phyloP scores from a whole-genome alignment of 2,329 filamentous ascomycete genomes.

The Rasamsonia emersonii region DNA sequence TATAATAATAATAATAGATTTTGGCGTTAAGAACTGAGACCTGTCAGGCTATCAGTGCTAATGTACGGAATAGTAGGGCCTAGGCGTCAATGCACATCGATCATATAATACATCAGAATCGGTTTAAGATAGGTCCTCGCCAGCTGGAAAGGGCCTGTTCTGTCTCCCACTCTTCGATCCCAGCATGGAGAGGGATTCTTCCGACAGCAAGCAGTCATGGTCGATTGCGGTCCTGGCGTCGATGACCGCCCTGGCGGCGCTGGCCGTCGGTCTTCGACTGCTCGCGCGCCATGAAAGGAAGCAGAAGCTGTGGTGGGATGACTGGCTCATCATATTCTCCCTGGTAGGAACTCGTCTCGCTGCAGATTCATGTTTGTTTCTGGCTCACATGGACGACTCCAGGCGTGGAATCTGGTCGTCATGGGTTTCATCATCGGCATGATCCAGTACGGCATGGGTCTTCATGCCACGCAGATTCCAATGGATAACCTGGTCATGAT shows the following conservation, averaged over 20 bases:
- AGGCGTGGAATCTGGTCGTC: conserved; percentile 22
- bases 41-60: too few relatives aligned
- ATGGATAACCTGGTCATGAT: conserved; percentile 21
- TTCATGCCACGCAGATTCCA: conserved; percentile 36
- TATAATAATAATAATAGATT: too few relatives aligned
- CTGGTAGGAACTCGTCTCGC: conserved; percentile 27
- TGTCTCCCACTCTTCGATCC: too few relatives aligned
- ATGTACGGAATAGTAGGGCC: too few relatives aligned
- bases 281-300: conserved; percentile 34
- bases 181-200: too few relatives aligned
- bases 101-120: too few relatives aligned
- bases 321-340: conserved; percentile 41
- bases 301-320: conserved; percentile 43
- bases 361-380: not conserved
- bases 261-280: conserved; percentile 33
- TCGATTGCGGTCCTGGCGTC: too few relatives aligned
- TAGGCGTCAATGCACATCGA: too few relatives aligned
- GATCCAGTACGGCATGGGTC: conserved; percentile 39
- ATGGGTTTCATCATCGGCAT: conserved; percentile 44
- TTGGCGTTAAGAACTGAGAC: too few relatives aligned
- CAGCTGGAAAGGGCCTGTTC: too few relatives aligned
- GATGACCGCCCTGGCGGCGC: conserved; percentile 31
- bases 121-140: too few relatives aligned
- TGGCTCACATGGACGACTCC: not conserved
- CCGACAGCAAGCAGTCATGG: too few relatives aligned